phyloP scores from a whole-genome alignment of 2,329 filamentous ascomycete species.

The Fusarium poae region DNA sequence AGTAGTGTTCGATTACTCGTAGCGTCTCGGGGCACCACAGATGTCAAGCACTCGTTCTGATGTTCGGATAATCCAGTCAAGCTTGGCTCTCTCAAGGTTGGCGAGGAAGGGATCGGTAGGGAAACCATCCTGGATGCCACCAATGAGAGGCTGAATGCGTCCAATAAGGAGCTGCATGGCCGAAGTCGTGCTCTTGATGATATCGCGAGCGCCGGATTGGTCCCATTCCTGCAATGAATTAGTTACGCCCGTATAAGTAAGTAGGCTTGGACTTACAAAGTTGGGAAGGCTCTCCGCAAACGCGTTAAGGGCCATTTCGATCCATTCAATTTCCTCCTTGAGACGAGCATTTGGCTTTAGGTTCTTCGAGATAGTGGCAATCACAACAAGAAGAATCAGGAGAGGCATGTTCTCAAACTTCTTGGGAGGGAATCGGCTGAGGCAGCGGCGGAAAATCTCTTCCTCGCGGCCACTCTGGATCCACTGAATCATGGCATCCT shows the following conservation, averaged over 20 bases:
- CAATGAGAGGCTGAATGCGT: conserved; percentile 53
- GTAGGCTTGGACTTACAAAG: conserved; percentile 60
- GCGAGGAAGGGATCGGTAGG: conserved; percentile 57
- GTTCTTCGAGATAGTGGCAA: conserved; percentile 72
- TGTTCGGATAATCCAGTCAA: conserved; percentile 57
- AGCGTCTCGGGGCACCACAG: conserved; percentile 49
- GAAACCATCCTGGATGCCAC: conserved; percentile 54
- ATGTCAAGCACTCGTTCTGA: conserved; percentile 55
- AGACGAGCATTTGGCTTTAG: conserved; percentile 66
- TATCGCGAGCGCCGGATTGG: conserved; percentile 53
- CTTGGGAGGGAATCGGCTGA: conserved; percentile 55
- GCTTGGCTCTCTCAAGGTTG: conserved; percentile 55
- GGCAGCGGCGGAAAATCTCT: conserved; percentile 68
- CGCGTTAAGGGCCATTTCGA: conserved; percentile 69
- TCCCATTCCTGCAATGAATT: conserved; percentile 55
- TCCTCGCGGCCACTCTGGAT: conserved; percentile 73
- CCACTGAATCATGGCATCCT: conserved; percentile 75
- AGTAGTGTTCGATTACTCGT: conserved; percentile 46
- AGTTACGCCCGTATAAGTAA: conserved; percentile 3
- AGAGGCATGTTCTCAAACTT: conserved; percentile 69
- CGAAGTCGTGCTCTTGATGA: conserved; percentile 56
- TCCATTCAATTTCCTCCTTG: conserved; percentile 69
- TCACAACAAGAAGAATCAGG: conserved; percentile 73
- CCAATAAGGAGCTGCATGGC: conserved; percentile 57
- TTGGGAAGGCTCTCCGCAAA: conserved; percentile 63